phyloP scores from a whole-genome alignment of 768 basidiomycete genomes.

The Dioszegia hungarica region DNA sequence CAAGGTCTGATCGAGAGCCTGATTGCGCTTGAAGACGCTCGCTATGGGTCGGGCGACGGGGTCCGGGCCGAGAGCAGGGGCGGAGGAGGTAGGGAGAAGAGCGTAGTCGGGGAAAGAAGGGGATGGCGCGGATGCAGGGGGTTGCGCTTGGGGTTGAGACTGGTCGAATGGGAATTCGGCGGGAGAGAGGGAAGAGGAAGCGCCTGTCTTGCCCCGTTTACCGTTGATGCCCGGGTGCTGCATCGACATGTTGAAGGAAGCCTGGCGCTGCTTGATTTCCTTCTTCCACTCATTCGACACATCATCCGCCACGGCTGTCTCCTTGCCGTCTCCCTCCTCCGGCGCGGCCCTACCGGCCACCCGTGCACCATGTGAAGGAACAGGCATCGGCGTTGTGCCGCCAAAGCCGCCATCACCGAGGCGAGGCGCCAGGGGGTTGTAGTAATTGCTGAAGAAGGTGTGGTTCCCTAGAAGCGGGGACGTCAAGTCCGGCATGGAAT shows the following conservation, averaged over 20 bases:
- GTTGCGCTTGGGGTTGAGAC: too few species aligned
- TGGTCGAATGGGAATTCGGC: not conserved
- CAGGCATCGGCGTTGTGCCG: too few species aligned
- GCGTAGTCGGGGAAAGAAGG: not conserved
- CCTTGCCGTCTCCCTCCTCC: not conserved
- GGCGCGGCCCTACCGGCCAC: not conserved
- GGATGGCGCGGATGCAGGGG: not conserved
- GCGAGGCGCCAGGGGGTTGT: too few species aligned
- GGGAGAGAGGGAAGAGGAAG: not conserved
- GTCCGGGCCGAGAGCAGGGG: not conserved
- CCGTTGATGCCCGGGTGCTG: slow-evolving; percentile 10
- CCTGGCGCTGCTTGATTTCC: slow-evolving; percentile 32
- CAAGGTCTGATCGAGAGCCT: slow-evolving; percentile 41
- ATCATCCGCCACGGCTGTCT: not conserved
- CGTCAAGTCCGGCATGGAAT: slow-evolving; percentile 39
- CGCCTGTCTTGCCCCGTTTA: not conserved
- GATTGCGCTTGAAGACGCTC: slow-evolving; percentile 26
- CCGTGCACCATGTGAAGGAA: too few species aligned
- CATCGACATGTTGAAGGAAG: slow-evolving; percentile 11
- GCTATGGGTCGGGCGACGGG: slow-evolving; percentile 25
- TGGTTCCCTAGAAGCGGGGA: slow-evolving; percentile 17
- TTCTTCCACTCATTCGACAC: slow-evolving; percentile 28
- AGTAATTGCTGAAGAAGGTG: not conserved
- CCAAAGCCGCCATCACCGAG: too few species aligned
- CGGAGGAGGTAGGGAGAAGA: not conserved